Evolutionary conservation across 176 grass and related monocot species (phyloP), one percentile per base, ranked within the genome.

Genomic region (Miscanthus lutarioriparius): DNA sequence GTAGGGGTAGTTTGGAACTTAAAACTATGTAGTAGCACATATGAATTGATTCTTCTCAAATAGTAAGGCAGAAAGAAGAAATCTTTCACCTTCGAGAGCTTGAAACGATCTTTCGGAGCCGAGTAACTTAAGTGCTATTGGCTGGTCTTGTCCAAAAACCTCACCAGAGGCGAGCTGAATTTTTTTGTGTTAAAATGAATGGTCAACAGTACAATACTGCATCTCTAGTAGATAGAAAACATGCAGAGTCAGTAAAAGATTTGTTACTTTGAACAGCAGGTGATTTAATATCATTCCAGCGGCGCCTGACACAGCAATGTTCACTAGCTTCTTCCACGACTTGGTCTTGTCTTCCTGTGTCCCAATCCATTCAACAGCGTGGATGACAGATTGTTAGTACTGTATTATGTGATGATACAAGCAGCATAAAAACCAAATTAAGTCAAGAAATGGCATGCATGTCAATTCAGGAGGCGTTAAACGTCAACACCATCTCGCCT

Each of bases 251-350:
- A 74, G 7, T 22, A 64, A 40, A 43, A 13, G 35, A 19, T 1
- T 80, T 33, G 39, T 90, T 85, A 95, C 96, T 87, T 98, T 93
- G 86, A 98, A 98, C 28, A 95, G 93, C 11, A 98, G 83, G 89
- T 98, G 96, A 45, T 98, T 98, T 38, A 91, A 92, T 87, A 95
- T 98, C 96, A 94, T 98, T 67, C 96, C 96, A 35, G 96, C 93
- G 3, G 93, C 96, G 75, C 96, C 93, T 48, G 96, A 98, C 27
- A 98, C 89, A 26, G 93, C 89, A 85, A 98, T 70, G 49, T 86
- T 98, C 47, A 95, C 91, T 64, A 98, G 65, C 71, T 85, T 95
- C 86, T 98, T 98, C 96, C 96, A 98, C 28, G 91, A 89, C 65
- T 89, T 95, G 19, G 93, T 93, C 80, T 93, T 92, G 1, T 95